Evolutionary conservation across 2,329 filamentous ascomycete species (phyloP), one percentile per base, ranked within the genome.

Genomic region (Teratosphaeria epicoccoides): DNA sequence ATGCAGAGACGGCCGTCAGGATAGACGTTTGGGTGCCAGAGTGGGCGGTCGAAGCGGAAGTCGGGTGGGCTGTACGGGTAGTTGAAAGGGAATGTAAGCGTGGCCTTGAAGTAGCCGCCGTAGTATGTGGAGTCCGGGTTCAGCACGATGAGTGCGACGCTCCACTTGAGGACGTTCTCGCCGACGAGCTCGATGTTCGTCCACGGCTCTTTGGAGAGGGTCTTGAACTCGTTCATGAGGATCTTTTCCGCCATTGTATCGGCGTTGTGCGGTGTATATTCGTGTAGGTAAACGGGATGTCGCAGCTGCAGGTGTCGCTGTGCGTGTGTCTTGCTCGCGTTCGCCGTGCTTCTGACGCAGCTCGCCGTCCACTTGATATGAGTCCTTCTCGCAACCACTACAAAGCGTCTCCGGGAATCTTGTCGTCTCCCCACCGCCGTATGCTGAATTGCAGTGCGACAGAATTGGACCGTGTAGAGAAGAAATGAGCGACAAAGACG

Each of bases 21-120:
- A 72, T 97, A 97, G 64, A 98, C 84, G 68, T 98, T 98, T 2
- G 91, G 91, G 68, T 98, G 91, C 72, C 82, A 88, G 56, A 97
- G 84, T 14, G 86, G 82, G 28, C 78, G 79, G 17, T 82, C 68
- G 72, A 98, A 97, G 57, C 84, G 84, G 76, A 98, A 97, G 51
- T 84, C 85, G 76, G 91, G 91, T 24, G 91, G 91, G 43, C 81
- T 78, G 73, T 87, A 95, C 0, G 93, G 93, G 70, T 97, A 98
- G 62, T 95, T 90, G 62, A 77, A 75, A 9, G 87, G 84, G 63
- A 98, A 97, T 22, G 77, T 82, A 84, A 98, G 93, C 62, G 86
- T 83, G 50, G 87, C 88, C 76, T 87, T 90, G 70, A 96, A 88
- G 70, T 95, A 98, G 59, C 87, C 93, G 54, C 90, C 90, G 63